These are phyloP conservation scores for Pseudogymnoascus sp. DNA, from an alignment of 2,329 filamentous ascomycete species.

Conservation along the genomic window DNA sequence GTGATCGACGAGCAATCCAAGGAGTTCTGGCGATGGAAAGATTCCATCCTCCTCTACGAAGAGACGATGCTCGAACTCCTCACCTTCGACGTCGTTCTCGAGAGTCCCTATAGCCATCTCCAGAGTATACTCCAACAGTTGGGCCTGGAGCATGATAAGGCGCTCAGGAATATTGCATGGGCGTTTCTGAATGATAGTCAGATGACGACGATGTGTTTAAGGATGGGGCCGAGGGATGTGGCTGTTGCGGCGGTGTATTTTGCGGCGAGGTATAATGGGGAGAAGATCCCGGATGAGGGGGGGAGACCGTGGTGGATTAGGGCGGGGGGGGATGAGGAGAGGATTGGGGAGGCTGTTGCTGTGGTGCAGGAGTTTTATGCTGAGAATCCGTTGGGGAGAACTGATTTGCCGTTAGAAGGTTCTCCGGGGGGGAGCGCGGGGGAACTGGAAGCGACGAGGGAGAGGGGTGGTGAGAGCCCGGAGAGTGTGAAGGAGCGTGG, in stretches of 20 bases:
- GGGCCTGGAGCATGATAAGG: slow-evolving; percentile 68
- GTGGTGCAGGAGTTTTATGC: slow-evolving; percentile 62
- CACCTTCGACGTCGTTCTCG: slow-evolving; percentile 87
- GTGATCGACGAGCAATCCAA: slow-evolving; percentile 94
- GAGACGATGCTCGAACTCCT: slow-evolving; percentile 85
- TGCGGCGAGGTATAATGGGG: slow-evolving; percentile 63
- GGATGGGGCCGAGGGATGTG: slow-evolving; percentile 71
- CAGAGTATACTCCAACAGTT: slow-evolving; percentile 72
- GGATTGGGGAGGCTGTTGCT: slow-evolving; percentile 65
- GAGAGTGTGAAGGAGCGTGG: slow-evolving; percentile 15
- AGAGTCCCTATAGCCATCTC: slow-evolving; percentile 77
- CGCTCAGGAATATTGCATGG: slow-evolving; percentile 79
- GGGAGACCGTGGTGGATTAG: slow-evolving; percentile 83
- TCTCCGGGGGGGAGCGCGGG: slow-evolving; percentile 18
- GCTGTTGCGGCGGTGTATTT: slow-evolving; percentile 83
- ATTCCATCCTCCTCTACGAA: slow-evolving; percentile 86
- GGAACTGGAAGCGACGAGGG: slow-evolving; percentile 22
- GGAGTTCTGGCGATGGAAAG: slow-evolving; percentile 96
- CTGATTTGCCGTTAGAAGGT: slow-evolving; percentile 21
- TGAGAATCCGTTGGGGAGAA: slow-evolving; percentile 49
- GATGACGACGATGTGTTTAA: slow-evolving; percentile 73
- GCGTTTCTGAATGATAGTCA: slow-evolving; percentile 88
- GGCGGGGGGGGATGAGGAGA: slow-evolving; percentile 59
- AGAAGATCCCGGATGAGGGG: slow-evolving; percentile 60
- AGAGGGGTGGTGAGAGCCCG: neutral